Evolutionary conservation across 2,329 filamentous ascomycete species (phyloP), one percentile per base, ranked within the genome.

Genomic region (Hymenoscyphus salicellus): DNA sequence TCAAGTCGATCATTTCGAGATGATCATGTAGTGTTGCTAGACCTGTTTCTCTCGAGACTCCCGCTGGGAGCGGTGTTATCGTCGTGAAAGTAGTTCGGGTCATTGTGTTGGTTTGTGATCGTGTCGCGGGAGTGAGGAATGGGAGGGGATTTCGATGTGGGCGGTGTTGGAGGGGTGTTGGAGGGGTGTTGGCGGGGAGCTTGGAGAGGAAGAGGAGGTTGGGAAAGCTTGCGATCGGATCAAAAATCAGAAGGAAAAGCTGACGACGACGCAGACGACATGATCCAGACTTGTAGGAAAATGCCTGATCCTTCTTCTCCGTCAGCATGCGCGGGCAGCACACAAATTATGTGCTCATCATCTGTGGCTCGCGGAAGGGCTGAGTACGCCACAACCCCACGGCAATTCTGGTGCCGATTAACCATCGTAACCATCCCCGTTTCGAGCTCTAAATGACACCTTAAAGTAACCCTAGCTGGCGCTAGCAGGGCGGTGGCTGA

Each of bases 21-120:
- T 95, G 91, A 77, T 91, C 84, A 77, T 93, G 91, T 28, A 96
- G 86, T 71, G 91, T 91, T 59, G 85, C 82, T 65, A 95, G 75
- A 55, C 90, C 91, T n/a, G 85, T 83, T 71, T 89, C 82, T 60
- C 91, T 86, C 56, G 86, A 82, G 66, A 94, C 84, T 70, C 82
- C 81, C 4, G 84, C 72, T 7, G 92, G 92, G 43, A 96, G 82
- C 36, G 91, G 89, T 26, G 90, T 94, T 72, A 93, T 88, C 60
- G 86, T 89, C 55, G 90, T 93, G 79, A 93, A 92, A 26, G 85
- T 81, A 28, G 83, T 86, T 55, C 60, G 59, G 78, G 88, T 91
- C 58, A 86, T 86, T 89, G 93, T 91, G 62, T 70, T 79, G 74
- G 60, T 55, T 20, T 30, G 10, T 20, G 20, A 52, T 52, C 20